A percentile compares a stretch with the other conserved stretches of the same genome.
Evolutionary conservation across 2,329 filamentous ascomycete species (phyloP).

Genomic region (Helicocarpus griseus): DNA sequence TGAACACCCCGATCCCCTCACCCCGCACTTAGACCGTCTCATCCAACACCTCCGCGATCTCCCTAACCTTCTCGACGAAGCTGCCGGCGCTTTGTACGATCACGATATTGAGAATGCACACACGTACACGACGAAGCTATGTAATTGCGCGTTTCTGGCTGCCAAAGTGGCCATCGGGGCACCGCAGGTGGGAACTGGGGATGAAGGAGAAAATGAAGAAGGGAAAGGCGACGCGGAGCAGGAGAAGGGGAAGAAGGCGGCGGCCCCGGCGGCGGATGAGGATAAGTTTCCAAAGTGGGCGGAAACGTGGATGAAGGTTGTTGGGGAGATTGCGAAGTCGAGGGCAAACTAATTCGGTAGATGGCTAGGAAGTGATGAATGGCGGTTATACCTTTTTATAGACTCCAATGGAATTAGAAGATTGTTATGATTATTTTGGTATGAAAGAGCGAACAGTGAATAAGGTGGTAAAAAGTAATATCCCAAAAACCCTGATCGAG

Average conservation of each 20-base stretch:
- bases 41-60: slow-evolving; percentile 26
- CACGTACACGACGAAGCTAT: slow-evolving; percentile 23
- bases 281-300: slow-evolving; percentile 77
- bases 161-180: slow-evolving; percentile 60
- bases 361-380: no score
- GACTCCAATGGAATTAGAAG: no score
- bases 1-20: slow-evolving; percentile 3
- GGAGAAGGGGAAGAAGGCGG: slow-evolving; percentile 28
- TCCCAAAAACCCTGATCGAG: no score
- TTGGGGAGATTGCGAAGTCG: slow-evolving; percentile 32
- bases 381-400: no score
- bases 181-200: slow-evolving; percentile 58
- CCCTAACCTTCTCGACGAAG: slow-evolving; percentile 35
- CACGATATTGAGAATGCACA: slow-evolving; percentile 26
- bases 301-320: slow-evolving; percentile 43
- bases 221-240: slow-evolving; percentile 47
- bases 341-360: background rate
- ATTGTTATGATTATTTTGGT: no score
- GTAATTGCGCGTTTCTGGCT: slow-evolving; percentile 48
- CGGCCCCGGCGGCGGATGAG: slow-evolving; percentile 19
- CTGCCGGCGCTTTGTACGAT: slow-evolving; percentile 37
- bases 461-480: no score
- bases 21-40: slow-evolving; percentile 26
- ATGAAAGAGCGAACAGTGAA: no score
- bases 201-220: slow-evolving; percentile 44